Evolutionary conservation across 2,329 filamentous ascomycete species (phyloP).

Genomic region (Xylaria sp.): DNA sequence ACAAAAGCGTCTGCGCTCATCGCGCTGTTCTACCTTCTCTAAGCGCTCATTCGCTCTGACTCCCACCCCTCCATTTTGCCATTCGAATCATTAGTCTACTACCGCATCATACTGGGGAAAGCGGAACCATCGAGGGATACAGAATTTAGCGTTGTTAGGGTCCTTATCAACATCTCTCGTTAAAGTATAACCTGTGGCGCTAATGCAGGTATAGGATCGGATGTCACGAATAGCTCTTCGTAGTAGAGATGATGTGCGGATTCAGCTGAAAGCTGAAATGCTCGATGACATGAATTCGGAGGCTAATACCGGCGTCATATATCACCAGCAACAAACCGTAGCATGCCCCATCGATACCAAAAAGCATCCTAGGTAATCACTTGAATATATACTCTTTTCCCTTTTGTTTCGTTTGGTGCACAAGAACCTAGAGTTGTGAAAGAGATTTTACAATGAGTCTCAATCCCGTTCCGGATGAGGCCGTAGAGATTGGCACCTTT

Average conservation of each 20-base stretch:
- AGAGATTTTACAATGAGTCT: constrained; percentile 3
- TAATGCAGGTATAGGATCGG: neutral
- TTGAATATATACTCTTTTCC: neutral
- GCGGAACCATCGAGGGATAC: too few species aligned
- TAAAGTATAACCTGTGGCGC: neutral
- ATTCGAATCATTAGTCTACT: too few species aligned
- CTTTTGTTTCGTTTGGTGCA: neutral
- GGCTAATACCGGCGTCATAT: neutral
- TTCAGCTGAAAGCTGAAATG: constrained; percentile 16
- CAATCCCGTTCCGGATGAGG: neutral
- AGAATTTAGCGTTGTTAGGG: too few species aligned
- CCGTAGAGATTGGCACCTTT: constrained; percentile 12
- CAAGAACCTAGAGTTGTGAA: neutral
- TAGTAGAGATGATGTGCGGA: neutral
- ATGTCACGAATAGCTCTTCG: neutral
- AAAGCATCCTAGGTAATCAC: neutral
- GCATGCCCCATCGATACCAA: neutral
- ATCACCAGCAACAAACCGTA: neutral
- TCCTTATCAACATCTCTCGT: neutral
- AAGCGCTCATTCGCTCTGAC: too few species aligned
- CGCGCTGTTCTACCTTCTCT: too few species aligned
- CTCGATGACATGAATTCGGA: neutral
- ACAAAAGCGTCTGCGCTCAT: too few species aligned
- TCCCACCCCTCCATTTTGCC: too few species aligned
- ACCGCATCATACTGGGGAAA: too few species aligned